These are phyloP conservation scores for Phanerochaete carnosa DNA, from an alignment of 768 basidiomycete species.

Conservation along the genomic window DNA sequence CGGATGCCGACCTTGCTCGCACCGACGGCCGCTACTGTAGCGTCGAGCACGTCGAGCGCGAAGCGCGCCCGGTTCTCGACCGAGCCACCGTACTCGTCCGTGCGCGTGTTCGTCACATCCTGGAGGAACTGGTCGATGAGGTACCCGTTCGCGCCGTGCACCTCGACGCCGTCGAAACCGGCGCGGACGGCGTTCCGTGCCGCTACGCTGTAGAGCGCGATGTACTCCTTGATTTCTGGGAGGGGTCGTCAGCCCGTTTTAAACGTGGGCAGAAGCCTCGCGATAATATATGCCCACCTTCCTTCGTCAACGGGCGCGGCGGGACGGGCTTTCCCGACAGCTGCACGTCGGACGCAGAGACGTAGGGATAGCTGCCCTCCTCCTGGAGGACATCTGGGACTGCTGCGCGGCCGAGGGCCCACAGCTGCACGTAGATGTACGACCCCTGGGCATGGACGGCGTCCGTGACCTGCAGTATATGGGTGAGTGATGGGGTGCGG, in stretches of 20 bases:
- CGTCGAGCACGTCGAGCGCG: conserved; percentile 39
- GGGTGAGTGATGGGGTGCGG: neutral
- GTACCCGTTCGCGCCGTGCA: conserved; percentile 31
- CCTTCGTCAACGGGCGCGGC: conserved; percentile 23
- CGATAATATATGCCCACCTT: conserved; percentile 1
- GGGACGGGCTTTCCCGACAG: conserved; percentile 6
- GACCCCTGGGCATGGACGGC: conserved; percentile 54
- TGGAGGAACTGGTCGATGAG: conserved; percentile 41
- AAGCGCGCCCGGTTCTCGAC: conserved; percentile 47
- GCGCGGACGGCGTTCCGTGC: conserved; percentile 31
- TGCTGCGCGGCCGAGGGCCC: conserved; percentile 51
- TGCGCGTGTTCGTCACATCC: conserved; percentile 35
- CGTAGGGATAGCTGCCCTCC: conserved; percentile 31
- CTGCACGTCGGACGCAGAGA: conserved; percentile 31
- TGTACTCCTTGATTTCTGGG: conserved; percentile 34
- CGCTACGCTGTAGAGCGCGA: conserved; percentile 22
- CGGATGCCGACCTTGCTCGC: conserved; percentile 38
- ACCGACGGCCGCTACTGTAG: conserved; percentile 38
- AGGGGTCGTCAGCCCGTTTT: neutral
- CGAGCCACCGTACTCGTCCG: conserved; percentile 48
- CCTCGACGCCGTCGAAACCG: conserved; percentile 47
- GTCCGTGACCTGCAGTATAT: conserved; percentile 43
- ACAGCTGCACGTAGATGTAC: conserved; percentile 53
- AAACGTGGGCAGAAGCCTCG: neutral
- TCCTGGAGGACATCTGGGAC: conserved; percentile 29